phyloP scores from a whole-genome alignment of 2,329 filamentous ascomycete species.

The Fusarium guadeloupense region DNA sequence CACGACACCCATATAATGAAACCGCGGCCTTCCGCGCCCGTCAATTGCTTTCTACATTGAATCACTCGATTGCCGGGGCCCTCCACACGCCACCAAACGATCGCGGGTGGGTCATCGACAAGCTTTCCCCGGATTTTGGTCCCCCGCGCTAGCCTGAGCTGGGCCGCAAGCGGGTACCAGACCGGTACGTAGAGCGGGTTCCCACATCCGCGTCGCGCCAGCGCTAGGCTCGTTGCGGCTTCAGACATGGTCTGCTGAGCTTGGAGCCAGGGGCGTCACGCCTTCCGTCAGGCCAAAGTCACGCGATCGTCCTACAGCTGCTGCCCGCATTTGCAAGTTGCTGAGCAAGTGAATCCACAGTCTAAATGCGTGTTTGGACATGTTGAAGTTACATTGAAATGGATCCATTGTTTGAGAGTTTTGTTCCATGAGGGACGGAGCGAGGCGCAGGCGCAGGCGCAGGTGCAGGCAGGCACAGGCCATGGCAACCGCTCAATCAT shows the following conservation, averaged over 20 bases:
- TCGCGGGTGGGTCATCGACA: slow-evolving; percentile 43
- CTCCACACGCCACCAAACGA: slow-evolving; percentile 39
- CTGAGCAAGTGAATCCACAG: not conserved
- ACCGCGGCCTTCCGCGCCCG: slow-evolving; percentile 22
- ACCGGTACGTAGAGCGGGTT: slow-evolving; percentile 33
- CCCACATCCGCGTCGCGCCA: slow-evolving; percentile 12
- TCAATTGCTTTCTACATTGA: slow-evolving; percentile 7
- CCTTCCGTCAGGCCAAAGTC: slow-evolving; percentile 46
- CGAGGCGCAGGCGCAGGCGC: slow-evolving; percentile 28
- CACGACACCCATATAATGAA: not conserved
- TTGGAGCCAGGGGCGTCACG: slow-evolving; percentile 42
- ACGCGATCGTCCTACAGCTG: slow-evolving; percentile 42
- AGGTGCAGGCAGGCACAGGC: slow-evolving; percentile 14
- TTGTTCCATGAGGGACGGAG: slow-evolving; percentile 13
- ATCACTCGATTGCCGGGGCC: slow-evolving; percentile 31
- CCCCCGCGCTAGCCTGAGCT: slow-evolving; percentile 29
- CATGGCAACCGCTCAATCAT: slow-evolving; percentile 24
- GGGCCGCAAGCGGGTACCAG: slow-evolving; percentile 38
- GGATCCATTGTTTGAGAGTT: not conserved
- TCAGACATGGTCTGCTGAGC: slow-evolving; percentile 42
- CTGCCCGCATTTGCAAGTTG: not conserved
- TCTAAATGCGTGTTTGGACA: slow-evolving; percentile 16
- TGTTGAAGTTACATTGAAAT: slow-evolving; percentile 14
- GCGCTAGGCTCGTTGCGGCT: slow-evolving; percentile 40
- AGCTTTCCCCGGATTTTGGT: slow-evolving; percentile 50